phyloP scores from a whole-genome alignment of 495 filamentous ascomycete genomes.

The Penicillium nucicola region DNA sequence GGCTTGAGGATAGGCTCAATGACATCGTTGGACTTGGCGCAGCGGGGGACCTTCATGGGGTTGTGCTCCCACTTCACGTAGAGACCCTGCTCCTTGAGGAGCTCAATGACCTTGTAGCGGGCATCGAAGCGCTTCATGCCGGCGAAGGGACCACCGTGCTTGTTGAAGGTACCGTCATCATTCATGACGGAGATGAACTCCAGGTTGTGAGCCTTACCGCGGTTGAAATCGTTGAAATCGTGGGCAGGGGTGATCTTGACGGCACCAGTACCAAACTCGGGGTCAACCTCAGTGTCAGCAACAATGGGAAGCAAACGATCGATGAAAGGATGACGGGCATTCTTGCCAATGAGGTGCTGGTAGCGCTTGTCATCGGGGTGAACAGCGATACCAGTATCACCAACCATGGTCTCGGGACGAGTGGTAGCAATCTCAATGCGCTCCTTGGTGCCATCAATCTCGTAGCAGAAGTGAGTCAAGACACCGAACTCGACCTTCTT shows the following conservation, averaged over 20 bases:
- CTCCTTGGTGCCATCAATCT: slow-evolving; percentile 60
- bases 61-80: slow-evolving; percentile 78
- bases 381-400: slow-evolving; percentile 74
- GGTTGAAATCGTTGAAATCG: slow-evolving; percentile 73
- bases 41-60: slow-evolving; percentile 76
- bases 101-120: slow-evolving; percentile 65
- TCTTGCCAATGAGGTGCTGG: slow-evolving; percentile 67
- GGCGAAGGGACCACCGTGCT: slow-evolving; percentile 56
- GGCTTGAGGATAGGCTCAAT: slow-evolving; percentile 79
- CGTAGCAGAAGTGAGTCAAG: slow-evolving; percentile 68
- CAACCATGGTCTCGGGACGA: slow-evolving; percentile 78
- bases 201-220: slow-evolving; percentile 65
- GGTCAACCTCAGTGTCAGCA: slow-evolving; percentile 67
- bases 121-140: slow-evolving; percentile 76
- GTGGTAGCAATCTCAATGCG: slow-evolving; percentile 77
- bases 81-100: slow-evolving; percentile 66
- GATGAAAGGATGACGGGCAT: slow-evolving; percentile 67
- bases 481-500: slow-evolving; percentile 73
- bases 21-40: slow-evolving; percentile 71
- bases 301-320: slow-evolving; percentile 65
- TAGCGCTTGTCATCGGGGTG: slow-evolving; percentile 67
- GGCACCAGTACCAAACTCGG: slow-evolving; percentile 74
- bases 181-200: slow-evolving; percentile 50
- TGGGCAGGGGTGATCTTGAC: slow-evolving; percentile 80
- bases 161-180: slow-evolving; percentile 63